These are phyloP conservation scores for Filosporella fistucella DNA, from an alignment of 495 filamentous ascomycete genomes.

Conservation along the genomic window DNA sequence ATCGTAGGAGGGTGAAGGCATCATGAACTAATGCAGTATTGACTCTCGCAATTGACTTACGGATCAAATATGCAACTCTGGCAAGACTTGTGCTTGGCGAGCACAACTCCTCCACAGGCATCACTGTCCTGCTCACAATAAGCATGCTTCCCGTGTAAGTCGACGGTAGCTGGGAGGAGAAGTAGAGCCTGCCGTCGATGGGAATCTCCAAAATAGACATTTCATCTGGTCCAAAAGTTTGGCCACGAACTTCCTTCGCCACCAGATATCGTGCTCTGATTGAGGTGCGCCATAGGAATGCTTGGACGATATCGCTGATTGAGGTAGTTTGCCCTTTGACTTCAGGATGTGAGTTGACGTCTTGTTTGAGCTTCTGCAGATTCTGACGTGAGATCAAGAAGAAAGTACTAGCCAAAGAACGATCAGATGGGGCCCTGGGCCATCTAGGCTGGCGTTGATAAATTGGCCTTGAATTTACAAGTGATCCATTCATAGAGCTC, in stretches of 20 bases:
- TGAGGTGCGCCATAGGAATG: slow-evolving; percentile 31
- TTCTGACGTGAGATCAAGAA: slow-evolving; percentile 23
- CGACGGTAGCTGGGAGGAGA: slow-evolving; percentile 27
- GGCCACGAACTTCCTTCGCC: slow-evolving; percentile 23
- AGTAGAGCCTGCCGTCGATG: slow-evolving; percentile 28
- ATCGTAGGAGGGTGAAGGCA: slow-evolving; percentile 26
- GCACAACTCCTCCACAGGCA: slow-evolving; percentile 26
- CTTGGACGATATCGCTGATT: slow-evolving; percentile 28
- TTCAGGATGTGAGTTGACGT: slow-evolving; percentile 22
- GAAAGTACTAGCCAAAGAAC: slow-evolving; percentile 20
- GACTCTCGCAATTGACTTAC: slow-evolving; percentile 19
- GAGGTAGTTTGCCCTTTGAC: slow-evolving; percentile 15
- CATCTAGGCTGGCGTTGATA: slow-evolving; percentile 22
- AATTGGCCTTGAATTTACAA: slow-evolving; percentile 2
- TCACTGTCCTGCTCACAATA: slow-evolving; percentile 24
- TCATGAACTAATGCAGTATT: slow-evolving; percentile 29
- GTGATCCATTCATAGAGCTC: not conserved
- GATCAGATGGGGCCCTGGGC: slow-evolving; percentile 22
- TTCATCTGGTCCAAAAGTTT: slow-evolving; percentile 24
- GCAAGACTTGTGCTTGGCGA: slow-evolving; percentile 27
- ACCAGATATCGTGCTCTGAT: slow-evolving; percentile 30
- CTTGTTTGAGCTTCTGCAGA: slow-evolving; percentile 22
- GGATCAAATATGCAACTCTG: slow-evolving; percentile 22
- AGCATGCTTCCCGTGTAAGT: slow-evolving; percentile 32
- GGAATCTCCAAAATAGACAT: slow-evolving; percentile 30